These are phyloP conservation scores for Coemansia sp. DNA, from an alignment of 192 early-diverging fungal species.

Conservation along the genomic window DNA sequence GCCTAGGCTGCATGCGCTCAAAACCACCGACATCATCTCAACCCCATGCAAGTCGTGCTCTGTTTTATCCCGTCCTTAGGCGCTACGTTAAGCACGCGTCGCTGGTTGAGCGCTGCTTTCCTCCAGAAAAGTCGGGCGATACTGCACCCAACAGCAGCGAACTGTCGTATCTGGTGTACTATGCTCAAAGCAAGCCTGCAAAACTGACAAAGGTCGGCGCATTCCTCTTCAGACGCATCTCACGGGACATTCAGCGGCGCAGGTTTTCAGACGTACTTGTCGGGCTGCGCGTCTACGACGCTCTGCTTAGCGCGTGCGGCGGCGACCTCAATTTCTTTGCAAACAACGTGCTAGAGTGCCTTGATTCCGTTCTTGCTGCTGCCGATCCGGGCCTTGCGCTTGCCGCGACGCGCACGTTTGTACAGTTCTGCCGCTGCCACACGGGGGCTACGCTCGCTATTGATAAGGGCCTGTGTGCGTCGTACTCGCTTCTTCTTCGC, in stretches of 20 bases:
- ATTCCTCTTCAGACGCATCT: constrained; percentile 72
- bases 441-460: constrained; percentile 70
- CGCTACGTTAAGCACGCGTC: constrained; percentile 75
- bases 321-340: constrained; percentile 80
- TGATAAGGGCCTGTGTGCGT: constrained; percentile 59
- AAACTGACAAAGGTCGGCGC: constrained; percentile 88
- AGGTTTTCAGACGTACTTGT: constrained; percentile 66
- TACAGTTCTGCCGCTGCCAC: constrained; percentile 67
- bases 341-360: constrained; percentile 70
- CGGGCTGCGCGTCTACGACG: constrained; percentile 71
- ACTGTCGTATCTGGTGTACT: constrained; percentile 85
- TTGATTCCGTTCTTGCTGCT: constrained; percentile 60
- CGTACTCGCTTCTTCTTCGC: constrained; percentile 60
- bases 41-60: constrained; percentile 15
- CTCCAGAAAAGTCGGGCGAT: constrained; percentile 37
- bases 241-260: constrained; percentile 63
- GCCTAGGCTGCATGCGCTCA: constrained; percentile 23
- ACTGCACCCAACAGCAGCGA: constrained; percentile 67
- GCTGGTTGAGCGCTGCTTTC: constrained; percentile 76
- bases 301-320: constrained; percentile 69
- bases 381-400: constrained; percentile 62
- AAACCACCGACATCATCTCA: constrained; percentile 37
- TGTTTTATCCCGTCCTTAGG: constrained; percentile 45
- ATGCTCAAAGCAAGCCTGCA: constrained; percentile 80
- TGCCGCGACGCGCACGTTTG: constrained; percentile 66